Evolutionary conservation across 2,329 filamentous ascomycete genomes (phyloP), one percentile per base, ranked within the genome.

Genomic region (Colletotrichum liriopes): DNA sequence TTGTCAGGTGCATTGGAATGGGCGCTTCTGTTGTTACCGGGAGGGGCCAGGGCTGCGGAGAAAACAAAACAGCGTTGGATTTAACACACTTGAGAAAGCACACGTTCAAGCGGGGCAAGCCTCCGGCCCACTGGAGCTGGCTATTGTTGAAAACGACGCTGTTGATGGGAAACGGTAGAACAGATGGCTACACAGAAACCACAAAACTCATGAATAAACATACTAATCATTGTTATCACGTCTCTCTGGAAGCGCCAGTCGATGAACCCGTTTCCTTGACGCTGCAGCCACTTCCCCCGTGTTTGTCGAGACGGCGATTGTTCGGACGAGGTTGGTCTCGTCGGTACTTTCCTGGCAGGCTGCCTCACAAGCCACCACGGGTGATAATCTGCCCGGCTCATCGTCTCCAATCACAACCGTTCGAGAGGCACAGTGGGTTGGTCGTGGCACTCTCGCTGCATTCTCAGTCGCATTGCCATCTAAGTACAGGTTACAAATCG

Each of bases 121-220:
- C 18, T 60, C 29, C 47, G n/a, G 35, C n/a, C 20, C 5, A 26
- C 18, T 39, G 37, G n/a, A 39, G 12, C n/a, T 56, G 37, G 12
- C 18, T 26, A 12, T 41, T 41, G 37, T 41, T 3, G 35, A 20
- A 26, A 9, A 12, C 5, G 41, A 32, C 37, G 55, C 37, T 41
- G 14, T 41, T 41, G 35, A 60, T 14, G 58, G 56, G 26, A 49
- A 51, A 39, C 2, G 58, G 56, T 64, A 68, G 59, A 63, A 54
- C 39, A 49, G 39, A 68, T 47, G 65, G 39, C 41, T 32, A 66
- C 37, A 37, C 37, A 37, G 23, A 51, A 51, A 55, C n/a, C 23
- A 29, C n/a, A 26, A 43, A 41, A 67, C 41, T 49, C 18, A 67
- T 45, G 49, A 56, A 58, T 39, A 23, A 58, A 26, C 35, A 58